Conservation (phyloP, 2,329 filamentous ascomycete genomes). For the Fonsecaea pedrosoi region DNA sequence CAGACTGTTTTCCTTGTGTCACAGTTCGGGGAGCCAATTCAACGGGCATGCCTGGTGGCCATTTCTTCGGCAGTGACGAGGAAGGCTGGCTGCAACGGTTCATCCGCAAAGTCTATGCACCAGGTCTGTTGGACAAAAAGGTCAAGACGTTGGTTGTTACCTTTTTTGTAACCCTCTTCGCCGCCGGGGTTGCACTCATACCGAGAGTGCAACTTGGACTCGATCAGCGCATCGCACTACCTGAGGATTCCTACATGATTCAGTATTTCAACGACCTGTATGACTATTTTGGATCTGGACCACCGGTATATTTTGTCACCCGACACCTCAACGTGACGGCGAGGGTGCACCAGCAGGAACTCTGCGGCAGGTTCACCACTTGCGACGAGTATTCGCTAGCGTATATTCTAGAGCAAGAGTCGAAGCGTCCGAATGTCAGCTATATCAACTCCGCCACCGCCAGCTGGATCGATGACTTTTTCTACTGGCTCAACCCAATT, state of each 20-base stretch:
- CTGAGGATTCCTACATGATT: slow-evolving; percentile 92
- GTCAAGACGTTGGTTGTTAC: slow-evolving; percentile 78
- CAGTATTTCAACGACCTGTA: slow-evolving; percentile 97
- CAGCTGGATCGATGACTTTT: slow-evolving; percentile 96
- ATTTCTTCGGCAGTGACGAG: slow-evolving; percentile 76
- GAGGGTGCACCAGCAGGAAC: slow-evolving; percentile 76
- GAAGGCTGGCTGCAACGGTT: slow-evolving; percentile 85
- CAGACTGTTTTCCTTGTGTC: slow-evolving; percentile 91
- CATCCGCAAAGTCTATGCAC: slow-evolving; percentile 89
- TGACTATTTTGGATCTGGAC: slow-evolving; percentile 86
- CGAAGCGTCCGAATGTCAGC: slow-evolving; percentile 84
- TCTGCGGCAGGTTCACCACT: slow-evolving; percentile 89
- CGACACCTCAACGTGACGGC: slow-evolving; percentile 79
- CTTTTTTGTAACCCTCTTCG: slow-evolving; percentile 85
- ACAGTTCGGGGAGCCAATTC: slow-evolving; percentile 78
- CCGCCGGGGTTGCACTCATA: slow-evolving; percentile 81
- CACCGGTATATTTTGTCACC: slow-evolving; percentile 95
- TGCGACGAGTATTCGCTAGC: slow-evolving; percentile 83
- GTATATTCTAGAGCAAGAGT: slow-evolving; percentile 91
- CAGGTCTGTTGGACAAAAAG: slow-evolving; percentile 77
- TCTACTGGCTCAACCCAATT: slow-evolving; percentile 92
- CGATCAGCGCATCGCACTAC: slow-evolving; percentile 93
- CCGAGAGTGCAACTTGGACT: slow-evolving; percentile 85
- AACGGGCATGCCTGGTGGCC: slow-evolving; percentile 66
- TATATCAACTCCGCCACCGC: slow-evolving; percentile 88